phyloP scores from a whole-genome alignment of 352 stramenopile species.

The Pythium inflatum region DNA sequence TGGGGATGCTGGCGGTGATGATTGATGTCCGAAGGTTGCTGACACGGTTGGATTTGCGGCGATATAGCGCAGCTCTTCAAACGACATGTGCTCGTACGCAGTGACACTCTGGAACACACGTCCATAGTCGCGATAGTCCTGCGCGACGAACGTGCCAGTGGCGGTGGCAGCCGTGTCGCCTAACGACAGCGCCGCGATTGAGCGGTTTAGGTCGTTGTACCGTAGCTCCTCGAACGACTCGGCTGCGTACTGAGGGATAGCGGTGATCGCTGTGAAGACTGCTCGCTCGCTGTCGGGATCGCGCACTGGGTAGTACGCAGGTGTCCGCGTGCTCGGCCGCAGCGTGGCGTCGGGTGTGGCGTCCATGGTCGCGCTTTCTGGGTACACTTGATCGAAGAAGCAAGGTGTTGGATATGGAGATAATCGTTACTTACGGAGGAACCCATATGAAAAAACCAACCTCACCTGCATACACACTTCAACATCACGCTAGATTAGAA shows the following conservation, averaged over 20 bases:
- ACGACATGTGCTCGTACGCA: not conserved
- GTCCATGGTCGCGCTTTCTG: too few relatives aligned
- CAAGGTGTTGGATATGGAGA: too few relatives aligned
- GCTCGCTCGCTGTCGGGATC: not conserved
- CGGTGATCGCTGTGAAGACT: conserved; percentile 2
- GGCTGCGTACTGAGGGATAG: not conserved
- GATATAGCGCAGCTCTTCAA: conserved; percentile 9
- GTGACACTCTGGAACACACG: not conserved
- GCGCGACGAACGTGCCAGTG: not conserved
- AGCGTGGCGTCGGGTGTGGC: too few relatives aligned
- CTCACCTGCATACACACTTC: too few relatives aligned
- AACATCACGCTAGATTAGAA: too few relatives aligned
- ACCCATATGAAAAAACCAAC: too few relatives aligned
- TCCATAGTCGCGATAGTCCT: not conserved
- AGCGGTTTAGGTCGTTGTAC: too few relatives aligned
- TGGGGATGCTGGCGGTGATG: not conserved
- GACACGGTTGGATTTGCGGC: not conserved
- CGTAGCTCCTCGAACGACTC: conserved; percentile 8
- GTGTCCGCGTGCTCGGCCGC: too few relatives aligned
- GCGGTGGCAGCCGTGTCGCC: not conserved
- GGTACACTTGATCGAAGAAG: too few relatives aligned
- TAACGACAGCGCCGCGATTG: too few relatives aligned
- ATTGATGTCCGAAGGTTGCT: not conserved
- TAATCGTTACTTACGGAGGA: too few relatives aligned
- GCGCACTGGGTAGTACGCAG: not conserved